Evolutionary conservation across 139 green algal species (phyloP), one percentile per base, ranked within the genome.

Genomic region (Volvox africanus): DNA sequence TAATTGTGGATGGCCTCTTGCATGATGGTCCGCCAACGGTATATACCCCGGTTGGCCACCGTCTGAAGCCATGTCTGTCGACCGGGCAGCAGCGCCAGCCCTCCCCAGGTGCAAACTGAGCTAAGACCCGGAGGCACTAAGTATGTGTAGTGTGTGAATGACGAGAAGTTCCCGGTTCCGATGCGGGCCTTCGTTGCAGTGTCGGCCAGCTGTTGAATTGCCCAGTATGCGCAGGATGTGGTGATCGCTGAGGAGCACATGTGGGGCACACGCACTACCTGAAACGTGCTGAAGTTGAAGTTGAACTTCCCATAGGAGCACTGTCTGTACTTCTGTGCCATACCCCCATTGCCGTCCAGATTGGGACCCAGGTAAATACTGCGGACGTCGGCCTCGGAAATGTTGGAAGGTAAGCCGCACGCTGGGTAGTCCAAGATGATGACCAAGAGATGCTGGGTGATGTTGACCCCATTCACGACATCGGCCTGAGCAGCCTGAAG

Each of bases 1-100:
- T 89, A 80, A 16, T 87, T 87, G 81, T 87, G 81, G 13, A 87
- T 87, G n/a, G 61, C 24, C 81, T 87, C 81, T 62, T 87, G 81
- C 81, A 87, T 87, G 81, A 77, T 65, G 21, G 81, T 87, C 17
- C 55, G 26, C 81, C 81, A 87, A 32, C 81, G 81, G 14, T 77
- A 73, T 14, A 87, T 32, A 26, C 84, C 84, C 19, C 81, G 81
- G 0, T 14, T 5, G 44, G 44, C 61, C 1, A n/a, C 50, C 2
- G 69, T 89, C 68, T 89, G 84, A 37, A 89, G 84, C 84, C 84
- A 89, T 2, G 37, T 89, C 69, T 89, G 84, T 44, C 18, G 37
- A 13, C 84, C 84, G 3, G 84, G 84, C 84, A 89, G 37, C 84
- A 89, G 84, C 28, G 84, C 84, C 68, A 89, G 84, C 6, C 84